Evolutionary conservation across 192 early-diverging fungal genomes (phyloP).

Genomic region (Phycomyces blakesleeanus): DNA sequence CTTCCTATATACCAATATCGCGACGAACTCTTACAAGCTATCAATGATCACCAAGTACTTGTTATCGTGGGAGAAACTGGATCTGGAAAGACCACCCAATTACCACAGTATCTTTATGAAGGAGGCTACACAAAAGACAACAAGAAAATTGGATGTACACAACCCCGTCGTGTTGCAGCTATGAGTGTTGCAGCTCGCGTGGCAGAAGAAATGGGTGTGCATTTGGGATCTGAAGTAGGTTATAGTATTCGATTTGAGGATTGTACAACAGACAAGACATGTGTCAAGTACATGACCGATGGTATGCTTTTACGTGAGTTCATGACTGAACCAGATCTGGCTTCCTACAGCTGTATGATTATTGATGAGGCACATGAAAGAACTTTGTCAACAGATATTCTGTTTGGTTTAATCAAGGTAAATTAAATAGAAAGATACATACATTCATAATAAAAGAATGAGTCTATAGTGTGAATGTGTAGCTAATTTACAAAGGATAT

Average conservation of each 20-base stretch:
- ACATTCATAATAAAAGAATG: background rate
- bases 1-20: slow-evolving; percentile 90
- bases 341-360: slow-evolving; percentile 87
- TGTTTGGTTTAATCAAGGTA: slow-evolving; percentile 92
- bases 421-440: background rate
- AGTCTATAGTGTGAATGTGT: too few species aligned
- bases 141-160: slow-evolving; percentile 93
- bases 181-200: slow-evolving; percentile 98
- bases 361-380: slow-evolving; percentile 99
- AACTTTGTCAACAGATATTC: slow-evolving; percentile 91
- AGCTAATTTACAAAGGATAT: too few species aligned
- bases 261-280: slow-evolving; percentile 91
- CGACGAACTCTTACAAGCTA: slow-evolving; percentile 76
- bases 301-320: slow-evolving; percentile 97
- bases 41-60: slow-evolving; percentile 83
- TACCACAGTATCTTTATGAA: slow-evolving; percentile 95
- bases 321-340: slow-evolving; percentile 92
- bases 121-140: slow-evolving; percentile 88
- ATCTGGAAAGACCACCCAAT: slow-evolving; percentile 97
- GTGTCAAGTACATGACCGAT: slow-evolving; percentile 98
- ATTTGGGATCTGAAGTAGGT: slow-evolving; percentile 89
- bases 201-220: slow-evolving; percentile 94
- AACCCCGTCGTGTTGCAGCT: slow-evolving; percentile 96
- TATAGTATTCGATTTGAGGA: slow-evolving; percentile 99
- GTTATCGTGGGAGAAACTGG: slow-evolving; percentile 98